These are phyloP conservation scores for Strobilomyces echinocephalus DNA, from an alignment of 768 basidiomycete species.

Conservation along the genomic window DNA sequence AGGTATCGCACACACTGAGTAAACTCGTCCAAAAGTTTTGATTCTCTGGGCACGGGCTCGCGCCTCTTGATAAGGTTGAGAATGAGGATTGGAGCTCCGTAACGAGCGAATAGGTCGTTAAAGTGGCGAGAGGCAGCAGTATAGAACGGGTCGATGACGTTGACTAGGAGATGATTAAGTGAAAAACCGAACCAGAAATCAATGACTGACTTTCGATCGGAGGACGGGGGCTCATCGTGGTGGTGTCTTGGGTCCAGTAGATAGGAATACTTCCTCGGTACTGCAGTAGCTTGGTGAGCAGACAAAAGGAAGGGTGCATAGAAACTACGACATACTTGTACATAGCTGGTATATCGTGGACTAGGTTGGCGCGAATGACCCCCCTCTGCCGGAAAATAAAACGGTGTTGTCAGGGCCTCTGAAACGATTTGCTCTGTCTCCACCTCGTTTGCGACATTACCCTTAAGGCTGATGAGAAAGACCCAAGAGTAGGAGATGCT, in stretches of 20 bases:
- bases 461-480: conserved; percentile 43
- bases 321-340: conserved; percentile 53
- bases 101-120: conserved; percentile 82
- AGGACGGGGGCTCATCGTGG: conserved; percentile 84
- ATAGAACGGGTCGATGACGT: conserved; percentile 92
- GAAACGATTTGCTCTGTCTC: conserved; percentile 98
- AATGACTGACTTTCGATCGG: conserved; percentile 83
- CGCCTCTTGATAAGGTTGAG: conserved; percentile 92
- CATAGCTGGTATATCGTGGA: conserved; percentile 91
- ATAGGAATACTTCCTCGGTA: conserved; percentile 95
- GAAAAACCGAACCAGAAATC: background rate
- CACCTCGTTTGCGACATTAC: conserved; percentile 97
- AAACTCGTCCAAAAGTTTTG: conserved; percentile 86
- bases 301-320: background rate
- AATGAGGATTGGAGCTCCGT: conserved; percentile 85
- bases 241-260: conserved; percentile 94
- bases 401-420: conserved; percentile 83
- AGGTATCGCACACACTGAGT: conserved; percentile 88
- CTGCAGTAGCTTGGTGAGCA: conserved; percentile 32
- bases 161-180: conserved; percentile 49
- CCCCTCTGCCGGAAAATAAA: conserved; percentile 60
- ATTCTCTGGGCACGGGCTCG: conserved; percentile 76
- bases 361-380: conserved; percentile 52
- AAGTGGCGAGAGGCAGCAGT: conserved; percentile 92
- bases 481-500: background rate